Percentiles rank a stretch among this genome's conserved stretches.
Conservation (phyloP, 306 rosid species). For the Castanospermum australe region DNA sequence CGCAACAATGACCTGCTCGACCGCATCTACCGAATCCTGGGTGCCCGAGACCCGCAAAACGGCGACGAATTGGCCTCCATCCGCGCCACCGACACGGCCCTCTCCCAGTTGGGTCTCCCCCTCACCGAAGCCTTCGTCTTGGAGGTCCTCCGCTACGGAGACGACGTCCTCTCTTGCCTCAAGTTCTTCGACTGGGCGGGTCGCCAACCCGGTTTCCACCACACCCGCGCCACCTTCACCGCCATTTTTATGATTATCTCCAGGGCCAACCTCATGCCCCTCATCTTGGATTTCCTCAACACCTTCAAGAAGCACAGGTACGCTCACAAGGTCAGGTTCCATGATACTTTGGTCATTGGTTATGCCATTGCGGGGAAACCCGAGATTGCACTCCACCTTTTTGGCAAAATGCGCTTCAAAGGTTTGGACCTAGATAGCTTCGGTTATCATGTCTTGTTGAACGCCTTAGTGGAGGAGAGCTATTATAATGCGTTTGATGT, state of each 20-base stretch:
- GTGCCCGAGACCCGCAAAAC: neutral
- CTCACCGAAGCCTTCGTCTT: conserved; percentile 56
- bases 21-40: conserved; percentile 55
- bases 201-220: conserved; percentile 53
- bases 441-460: conserved; percentile 60
- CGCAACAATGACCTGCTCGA: conserved; percentile 24
- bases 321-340: conserved; percentile 36
- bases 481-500: conserved; percentile 45
- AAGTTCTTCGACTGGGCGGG: conserved; percentile 96
- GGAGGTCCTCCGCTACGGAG: conserved; percentile 51
- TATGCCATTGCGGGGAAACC: conserved; percentile 78
- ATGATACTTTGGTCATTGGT: conserved; percentile 68
- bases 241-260: conserved; percentile 66
- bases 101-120: conserved; percentile 50
- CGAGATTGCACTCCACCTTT: conserved; percentile 56
- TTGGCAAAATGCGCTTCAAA: conserved; percentile 70
- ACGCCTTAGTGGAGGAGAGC: conserved; percentile 55
- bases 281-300: conserved; percentile 52
- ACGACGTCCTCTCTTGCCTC: conserved; percentile 62
- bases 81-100: conserved; percentile 38
- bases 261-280: conserved; percentile 45
- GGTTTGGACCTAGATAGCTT: conserved; percentile 64
- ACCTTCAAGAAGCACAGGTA: conserved; percentile 7
- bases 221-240: conserved; percentile 61
- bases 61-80: conserved; percentile 18